A percentile compares a stretch with the other conserved stretches of the same genome.
Conservation (phyloP, 768 basidiomycete species). For the Xanthoconium purpureum region DNA sequence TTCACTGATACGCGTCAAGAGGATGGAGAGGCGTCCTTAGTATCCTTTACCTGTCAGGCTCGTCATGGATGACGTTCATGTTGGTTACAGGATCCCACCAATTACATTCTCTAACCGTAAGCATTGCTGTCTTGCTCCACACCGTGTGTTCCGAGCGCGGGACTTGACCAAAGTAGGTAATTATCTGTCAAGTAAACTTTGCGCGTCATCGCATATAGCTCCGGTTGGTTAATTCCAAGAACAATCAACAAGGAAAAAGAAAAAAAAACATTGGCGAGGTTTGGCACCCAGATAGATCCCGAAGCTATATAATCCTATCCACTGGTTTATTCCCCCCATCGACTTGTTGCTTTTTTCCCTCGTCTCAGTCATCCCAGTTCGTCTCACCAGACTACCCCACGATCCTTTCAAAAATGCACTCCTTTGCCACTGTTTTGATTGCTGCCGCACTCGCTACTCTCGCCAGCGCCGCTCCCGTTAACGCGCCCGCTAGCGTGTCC, state of each 20-base stretch:
- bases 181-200: neutral
- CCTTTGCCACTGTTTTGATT: slow-evolving; percentile 28
- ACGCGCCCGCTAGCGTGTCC: neutral
- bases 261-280: slow-evolving; percentile 1
- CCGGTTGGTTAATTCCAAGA: neutral
- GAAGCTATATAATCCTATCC: slow-evolving; percentile 19
- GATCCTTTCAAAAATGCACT: slow-evolving; percentile 38
- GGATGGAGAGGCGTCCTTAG: neutral
- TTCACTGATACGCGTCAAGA: neutral
- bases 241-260: neutral
- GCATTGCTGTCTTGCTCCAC: slow-evolving; percentile 11
- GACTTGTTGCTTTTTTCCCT: slow-evolving; percentile 18
- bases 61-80: neutral
- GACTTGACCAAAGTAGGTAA: slow-evolving; percentile 10
- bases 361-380: neutral
- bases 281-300: neutral
- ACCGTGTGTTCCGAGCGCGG: slow-evolving; percentile 5
- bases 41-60: neutral
- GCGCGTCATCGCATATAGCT: slow-evolving; percentile 8
- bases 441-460: slow-evolving; percentile 30
- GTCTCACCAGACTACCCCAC: slow-evolving; percentile 25
- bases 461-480: slow-evolving; percentile 23
- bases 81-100: neutral
- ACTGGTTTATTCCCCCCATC: slow-evolving; percentile 1
- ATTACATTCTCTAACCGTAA: neutral